These are phyloP conservation scores for Huntiella moniliformis DNA, from an alignment of 2,329 filamentous ascomycete species.

Conservation along the genomic window DNA sequence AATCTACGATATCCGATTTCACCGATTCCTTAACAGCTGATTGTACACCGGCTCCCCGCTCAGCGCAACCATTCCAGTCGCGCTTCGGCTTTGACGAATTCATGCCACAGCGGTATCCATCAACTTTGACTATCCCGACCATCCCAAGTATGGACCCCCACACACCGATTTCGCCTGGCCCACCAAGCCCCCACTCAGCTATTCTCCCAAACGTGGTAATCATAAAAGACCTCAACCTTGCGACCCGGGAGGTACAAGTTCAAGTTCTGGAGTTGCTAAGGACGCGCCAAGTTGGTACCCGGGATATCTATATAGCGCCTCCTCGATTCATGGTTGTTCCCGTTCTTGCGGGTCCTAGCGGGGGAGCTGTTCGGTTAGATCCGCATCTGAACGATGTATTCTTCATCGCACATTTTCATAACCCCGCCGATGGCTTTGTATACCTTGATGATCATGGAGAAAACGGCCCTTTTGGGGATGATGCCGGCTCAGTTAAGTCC, in stretches of 20 bases:
- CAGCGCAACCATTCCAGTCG: conserved; percentile 15
- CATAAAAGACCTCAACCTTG: conserved; percentile 58
- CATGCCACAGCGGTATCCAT: conserved; percentile 15
- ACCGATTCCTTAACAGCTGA: conserved; percentile 45
- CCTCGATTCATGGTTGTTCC: conserved; percentile 66
- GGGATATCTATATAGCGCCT: conserved; percentile 53
- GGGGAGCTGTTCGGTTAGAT: conserved; percentile 30
- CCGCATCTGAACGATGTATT: conserved; percentile 61
- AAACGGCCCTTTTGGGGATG: conserved; percentile 19
- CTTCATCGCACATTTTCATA: conserved; percentile 74
- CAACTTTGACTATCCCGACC: conserved; percentile 17
- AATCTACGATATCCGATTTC: conserved; percentile 68
- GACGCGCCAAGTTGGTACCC: conserved; percentile 58
- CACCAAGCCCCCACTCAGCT: neutral
- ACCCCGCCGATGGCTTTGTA: conserved; percentile 49
- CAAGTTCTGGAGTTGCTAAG: conserved; percentile 64
- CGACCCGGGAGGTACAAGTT: conserved; percentile 60
- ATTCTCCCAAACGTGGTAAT: conserved; percentile 67
- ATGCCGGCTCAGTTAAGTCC: conserved; percentile 17
- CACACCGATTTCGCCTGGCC: conserved; percentile 13
- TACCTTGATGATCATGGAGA: conserved; percentile 39
- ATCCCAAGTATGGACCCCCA: conserved; percentile 14
- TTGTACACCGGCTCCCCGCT: conserved; percentile 14
- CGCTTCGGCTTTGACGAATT: conserved; percentile 13
- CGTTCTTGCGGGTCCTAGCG: conserved; percentile 35